phyloP scores from a whole-genome alignment of 805 yeast species.

The Blastobotrys robertii region DNA sequence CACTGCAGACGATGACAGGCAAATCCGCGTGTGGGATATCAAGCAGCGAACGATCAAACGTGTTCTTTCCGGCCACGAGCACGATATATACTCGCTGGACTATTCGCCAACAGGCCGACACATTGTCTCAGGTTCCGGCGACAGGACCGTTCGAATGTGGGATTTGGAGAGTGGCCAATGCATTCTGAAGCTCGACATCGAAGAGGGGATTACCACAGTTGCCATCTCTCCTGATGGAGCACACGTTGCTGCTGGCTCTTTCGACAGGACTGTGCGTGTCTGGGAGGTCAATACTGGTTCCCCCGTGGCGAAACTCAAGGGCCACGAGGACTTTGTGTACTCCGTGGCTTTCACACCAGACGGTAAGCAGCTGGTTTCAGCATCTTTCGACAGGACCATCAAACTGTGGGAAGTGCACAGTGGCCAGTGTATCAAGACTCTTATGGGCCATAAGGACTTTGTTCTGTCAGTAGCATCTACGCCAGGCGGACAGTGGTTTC shows the following conservation, averaged over 20 bases:
- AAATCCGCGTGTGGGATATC: slow-evolving; percentile 92
- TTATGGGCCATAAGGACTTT: slow-evolving; percentile 93
- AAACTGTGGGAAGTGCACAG: slow-evolving; percentile 85
- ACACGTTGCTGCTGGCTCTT: slow-evolving; percentile 90
- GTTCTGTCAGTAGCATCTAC: slow-evolving; percentile 90
- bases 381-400: slow-evolving; percentile 90
- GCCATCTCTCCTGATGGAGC: slow-evolving; percentile 94
- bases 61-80: slow-evolving; percentile 83
- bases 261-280: slow-evolving; percentile 90
- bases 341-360: slow-evolving; percentile 87
- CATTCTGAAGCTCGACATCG: slow-evolving; percentile 77
- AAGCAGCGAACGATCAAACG: slow-evolving; percentile 76
- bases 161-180: slow-evolving; percentile 85
- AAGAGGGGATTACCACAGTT: slow-evolving; percentile 97
- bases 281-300: slow-evolving; percentile 94
- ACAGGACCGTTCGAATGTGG: slow-evolving; percentile 94
- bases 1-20: slow-evolving; percentile 72
- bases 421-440: slow-evolving; percentile 72
- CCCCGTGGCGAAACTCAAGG: slow-evolving; percentile 85
- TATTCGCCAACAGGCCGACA: slow-evolving; percentile 91
- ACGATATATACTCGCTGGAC: slow-evolving; percentile 91
- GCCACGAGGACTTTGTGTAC: slow-evolving; percentile 93
- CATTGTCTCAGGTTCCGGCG: slow-evolving; percentile 93
- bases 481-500: slow-evolving; percentile 81
- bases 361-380: slow-evolving; percentile 87